These are phyloP conservation scores for Chaetoceros muelleri DNA, from an alignment of 108 stramenopile species.

Conservation along the genomic window DNA sequence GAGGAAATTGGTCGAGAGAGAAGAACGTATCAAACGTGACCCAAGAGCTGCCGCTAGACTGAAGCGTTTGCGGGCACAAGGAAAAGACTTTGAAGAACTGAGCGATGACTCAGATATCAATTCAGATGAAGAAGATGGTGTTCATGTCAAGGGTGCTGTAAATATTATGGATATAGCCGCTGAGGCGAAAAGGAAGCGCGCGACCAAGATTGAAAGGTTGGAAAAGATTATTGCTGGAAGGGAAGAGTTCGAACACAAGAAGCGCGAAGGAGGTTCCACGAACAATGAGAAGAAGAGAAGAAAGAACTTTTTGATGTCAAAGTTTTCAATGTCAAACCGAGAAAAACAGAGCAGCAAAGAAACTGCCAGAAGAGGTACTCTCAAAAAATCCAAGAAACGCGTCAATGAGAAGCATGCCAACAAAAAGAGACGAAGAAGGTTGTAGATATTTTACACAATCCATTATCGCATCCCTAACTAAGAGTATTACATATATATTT, in stretches of 20 bases:
- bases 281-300: slow-evolving; percentile 85
- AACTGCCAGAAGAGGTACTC: slow-evolving; percentile 35
- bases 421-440: slow-evolving; percentile 75
- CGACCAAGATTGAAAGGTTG: slow-evolving; percentile 69
- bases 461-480: too few relatives aligned
- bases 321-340: slow-evolving; percentile 44
- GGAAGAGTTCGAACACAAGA: slow-evolving; percentile 63
- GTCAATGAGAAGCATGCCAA: slow-evolving; percentile 39
- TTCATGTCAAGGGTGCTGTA: slow-evolving; percentile 58
- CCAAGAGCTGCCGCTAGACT: slow-evolving; percentile 69
- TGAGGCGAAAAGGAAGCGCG: slow-evolving; percentile 59
- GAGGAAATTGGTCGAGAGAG: slow-evolving; percentile 79
- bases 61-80: slow-evolving; percentile 62
- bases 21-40: slow-evolving; percentile 55
- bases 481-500: too few relatives aligned
- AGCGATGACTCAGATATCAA: slow-evolving; percentile 49
- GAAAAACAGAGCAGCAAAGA: slow-evolving; percentile 44
- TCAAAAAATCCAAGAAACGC: slow-evolving; percentile 21
- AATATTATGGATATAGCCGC: slow-evolving; percentile 69
- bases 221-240: slow-evolving; percentile 66
- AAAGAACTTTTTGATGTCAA: slow-evolving; percentile 88
- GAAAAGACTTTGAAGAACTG: slow-evolving; percentile 59
- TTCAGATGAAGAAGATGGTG: slow-evolving; percentile 49
- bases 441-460: slow-evolving; percentile 7
- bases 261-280: slow-evolving; percentile 78